A percentile compares a stretch with the other conserved stretches of the same genome.
These are phyloP conservation scores for Elaeis guineensis DNA, from an alignment of 176 grass and related monocot species.

Conservation along the genomic window DNA sequence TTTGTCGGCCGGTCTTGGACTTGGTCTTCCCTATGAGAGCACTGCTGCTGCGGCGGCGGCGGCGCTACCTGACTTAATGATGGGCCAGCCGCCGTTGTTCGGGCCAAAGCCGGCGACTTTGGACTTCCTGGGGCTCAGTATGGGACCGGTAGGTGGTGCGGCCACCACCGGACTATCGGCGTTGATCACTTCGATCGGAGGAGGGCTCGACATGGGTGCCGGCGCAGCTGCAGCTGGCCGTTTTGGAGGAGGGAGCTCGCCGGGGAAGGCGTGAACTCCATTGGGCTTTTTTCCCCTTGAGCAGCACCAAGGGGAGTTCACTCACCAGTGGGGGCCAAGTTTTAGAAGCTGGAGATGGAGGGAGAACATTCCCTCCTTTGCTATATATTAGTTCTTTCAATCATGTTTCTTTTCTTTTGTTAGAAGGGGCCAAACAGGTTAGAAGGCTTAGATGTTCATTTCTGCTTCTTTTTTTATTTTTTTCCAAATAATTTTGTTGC, in stretches of 20 bases:
- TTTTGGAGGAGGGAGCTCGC: no score
- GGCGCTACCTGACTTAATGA: slow-evolving; percentile 57
- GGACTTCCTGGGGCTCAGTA: slow-evolving; percentile 74
- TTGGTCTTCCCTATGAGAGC: slow-evolving; percentile 53
- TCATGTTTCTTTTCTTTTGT: no score
- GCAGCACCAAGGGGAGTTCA: no score
- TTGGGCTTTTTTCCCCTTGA: no score
- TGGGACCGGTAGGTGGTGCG: slow-evolving; percentile 42
- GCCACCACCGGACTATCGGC: slow-evolving; percentile 38
- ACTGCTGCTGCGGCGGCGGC: slow-evolving; percentile 23
- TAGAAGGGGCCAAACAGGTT: no score
- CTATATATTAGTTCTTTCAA: no score
- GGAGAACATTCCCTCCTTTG: no score
- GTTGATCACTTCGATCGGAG: slow-evolving; percentile 57
- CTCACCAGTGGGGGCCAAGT: no score
- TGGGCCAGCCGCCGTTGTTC: slow-evolving; percentile 56
- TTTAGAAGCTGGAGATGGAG: no score
- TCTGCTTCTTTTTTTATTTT: no score
- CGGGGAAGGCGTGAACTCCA: background rate
- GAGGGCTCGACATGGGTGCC: slow-evolving; percentile 40
- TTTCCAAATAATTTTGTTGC: no score
- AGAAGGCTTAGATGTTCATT: no score
- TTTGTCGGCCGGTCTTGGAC: slow-evolving; percentile 70
- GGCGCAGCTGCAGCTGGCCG: slow-evolving; percentile 1
- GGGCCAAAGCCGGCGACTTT: slow-evolving; percentile 68